These are phyloP conservation scores for Tylopilus orsonianus DNA, from an alignment of 1,284 basidiomycete genomes.

Conservation along the genomic window DNA sequence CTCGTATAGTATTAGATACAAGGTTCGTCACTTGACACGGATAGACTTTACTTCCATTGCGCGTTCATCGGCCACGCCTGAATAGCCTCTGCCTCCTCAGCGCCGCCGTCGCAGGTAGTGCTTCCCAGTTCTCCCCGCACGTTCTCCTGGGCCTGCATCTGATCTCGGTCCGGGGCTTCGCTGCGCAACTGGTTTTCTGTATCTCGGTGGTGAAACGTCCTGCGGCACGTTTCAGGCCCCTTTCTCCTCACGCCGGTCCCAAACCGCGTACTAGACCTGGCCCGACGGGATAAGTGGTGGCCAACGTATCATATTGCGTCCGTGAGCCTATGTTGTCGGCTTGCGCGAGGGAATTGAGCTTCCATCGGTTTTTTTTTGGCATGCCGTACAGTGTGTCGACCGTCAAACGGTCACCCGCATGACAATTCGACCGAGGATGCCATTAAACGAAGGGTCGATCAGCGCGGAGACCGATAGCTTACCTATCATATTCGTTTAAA, in stretches of 20 bases:
- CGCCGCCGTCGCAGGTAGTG: not conserved
- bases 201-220: not conserved
- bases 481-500: conserved; percentile 8
- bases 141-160: not conserved
- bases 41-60: not conserved
- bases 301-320: too few species aligned
- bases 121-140: not conserved
- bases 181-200: not conserved
- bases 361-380: too few species aligned
- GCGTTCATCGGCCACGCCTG: not conserved
- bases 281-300: too few species aligned
- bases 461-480: not conserved
- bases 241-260: too few species aligned
- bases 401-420: too few species aligned
- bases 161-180: not conserved
- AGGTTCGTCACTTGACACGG: not conserved
- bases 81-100: not conserved
- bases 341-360: conserved; percentile 5
- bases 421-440: not conserved
- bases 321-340: not conserved
- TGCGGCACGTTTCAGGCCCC: not conserved
- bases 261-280: too few species aligned
- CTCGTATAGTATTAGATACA: not conserved
- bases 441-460: not conserved
- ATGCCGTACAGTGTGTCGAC: too few species aligned